Evolutionary conservation across 148 eudicot genomes (phyloP).

Genomic region (Rhododendron henanense): DNA sequence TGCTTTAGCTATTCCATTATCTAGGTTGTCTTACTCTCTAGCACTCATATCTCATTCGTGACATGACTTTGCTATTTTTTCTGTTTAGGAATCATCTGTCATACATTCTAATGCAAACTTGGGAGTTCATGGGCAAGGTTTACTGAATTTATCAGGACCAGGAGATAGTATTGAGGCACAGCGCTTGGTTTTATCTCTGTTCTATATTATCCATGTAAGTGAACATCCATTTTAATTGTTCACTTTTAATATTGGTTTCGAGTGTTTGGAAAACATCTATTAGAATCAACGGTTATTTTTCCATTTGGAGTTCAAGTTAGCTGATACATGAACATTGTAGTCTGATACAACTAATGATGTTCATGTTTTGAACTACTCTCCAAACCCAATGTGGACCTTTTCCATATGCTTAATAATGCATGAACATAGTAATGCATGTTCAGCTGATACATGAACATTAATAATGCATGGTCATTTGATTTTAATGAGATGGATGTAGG

Average conservation of each 20-base stretch:
- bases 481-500: neutral
- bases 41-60: neutral
- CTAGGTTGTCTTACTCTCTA: neutral
- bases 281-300: neutral
- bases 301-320: neutral
- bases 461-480: neutral
- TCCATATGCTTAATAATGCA: neutral
- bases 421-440: neutral
- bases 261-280: neutral
- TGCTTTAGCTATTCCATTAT: slow-evolving; percentile 14
- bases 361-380: neutral
- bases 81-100: slow-evolving; percentile 76
- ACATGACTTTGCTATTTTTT: slow-evolving; percentile 11
- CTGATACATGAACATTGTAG: neutral
- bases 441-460: neutral
- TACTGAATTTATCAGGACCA: slow-evolving; percentile 81
- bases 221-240: neutral
- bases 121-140: slow-evolving; percentile 98
- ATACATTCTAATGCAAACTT: slow-evolving; percentile 85
- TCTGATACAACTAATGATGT: neutral
- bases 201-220: slow-evolving; percentile 90
- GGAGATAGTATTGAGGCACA: slow-evolving; percentile 96
- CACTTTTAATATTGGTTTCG: neutral
- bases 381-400: neutral
- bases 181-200: slow-evolving; percentile 79